Evolutionary conservation across 1,284 basidiomycete species (phyloP), one percentile per base, ranked within the genome.

Genomic region (Termitomyces sp.): DNA sequence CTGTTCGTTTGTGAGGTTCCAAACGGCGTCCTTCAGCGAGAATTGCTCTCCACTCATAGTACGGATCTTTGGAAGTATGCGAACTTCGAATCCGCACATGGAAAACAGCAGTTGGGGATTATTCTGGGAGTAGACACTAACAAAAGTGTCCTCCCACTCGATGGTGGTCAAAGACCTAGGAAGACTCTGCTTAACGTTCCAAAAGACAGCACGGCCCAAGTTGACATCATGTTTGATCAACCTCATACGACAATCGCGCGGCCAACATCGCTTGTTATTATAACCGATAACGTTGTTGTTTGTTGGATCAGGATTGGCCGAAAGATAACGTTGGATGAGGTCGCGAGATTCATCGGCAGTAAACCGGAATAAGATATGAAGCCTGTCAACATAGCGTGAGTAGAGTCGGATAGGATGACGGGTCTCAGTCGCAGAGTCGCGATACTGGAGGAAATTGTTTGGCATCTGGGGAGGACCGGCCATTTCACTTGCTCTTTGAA

Each of bases 201-300:
- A 99, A 74, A 98, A 98, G 10, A 98, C 96, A 5, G 97, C 97
- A 61, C 97, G 85, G 31, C 96, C 96, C 33, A 99, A 79, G 71
- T 99, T 99, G 72, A 99, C 97, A 67, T 99, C 97, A 73, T 99
- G 96, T 76, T 99, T 99, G 80, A 98, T 97, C 55, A 99, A 82
- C 34, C 97, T 82, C 97, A 99, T 99, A 57, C 97, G 89, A 69
- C 95, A 98, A 70, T 99, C 97, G 60, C 95, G 83, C 24, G 97
- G 97, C 97, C 97, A 98, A 77, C 97, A 99, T 55, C 94, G 90
- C 72, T 96, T 96, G 77, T 98, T 98, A 78, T 98, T 98, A 75
- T 98, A 99, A 1, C 96, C 96, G 61, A 98, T 96, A 61, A 99
- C 89, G 65, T 98, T 98, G 74, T 96, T 95, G 75, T 99, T 99